phyloP scores from a whole-genome alignment of 257 asterid species.

The Haberlea rhodopensis region DNA sequence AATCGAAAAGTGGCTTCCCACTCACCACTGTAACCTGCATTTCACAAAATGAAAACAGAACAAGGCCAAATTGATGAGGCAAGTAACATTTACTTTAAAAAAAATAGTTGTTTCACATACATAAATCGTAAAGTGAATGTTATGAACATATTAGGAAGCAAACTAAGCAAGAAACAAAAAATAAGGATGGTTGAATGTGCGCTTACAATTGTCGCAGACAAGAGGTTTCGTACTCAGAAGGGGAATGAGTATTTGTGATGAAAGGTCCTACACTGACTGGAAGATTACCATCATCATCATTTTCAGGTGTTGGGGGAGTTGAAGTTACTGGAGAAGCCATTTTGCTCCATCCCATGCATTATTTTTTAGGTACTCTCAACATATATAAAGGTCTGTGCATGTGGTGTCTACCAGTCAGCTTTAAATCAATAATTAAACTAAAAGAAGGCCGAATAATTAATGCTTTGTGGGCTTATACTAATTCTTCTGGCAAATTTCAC shows the following conservation, averaged over 20 bases:
- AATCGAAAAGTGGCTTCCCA: too few species aligned
- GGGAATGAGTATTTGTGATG: not conserved
- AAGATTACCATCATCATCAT: not conserved
- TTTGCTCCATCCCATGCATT: not conserved
- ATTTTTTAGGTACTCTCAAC: not conserved
- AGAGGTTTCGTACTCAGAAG: not conserved
- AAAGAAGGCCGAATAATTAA: too few species aligned
- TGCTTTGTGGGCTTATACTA: too few species aligned
- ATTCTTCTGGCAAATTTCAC: too few species aligned
- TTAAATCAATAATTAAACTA: too few species aligned
- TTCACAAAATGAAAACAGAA: not conserved
- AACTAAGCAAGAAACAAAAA: too few species aligned
- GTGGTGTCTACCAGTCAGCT: not conserved
- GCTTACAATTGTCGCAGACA: not conserved
- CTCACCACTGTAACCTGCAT: slow-evolving; percentile 33
- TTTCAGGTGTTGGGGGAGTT: not conserved
- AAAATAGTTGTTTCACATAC: not conserved
- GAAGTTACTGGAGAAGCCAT: not conserved
- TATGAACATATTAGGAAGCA: too few species aligned
- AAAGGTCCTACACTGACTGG: not conserved
- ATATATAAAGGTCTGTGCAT: not conserved
- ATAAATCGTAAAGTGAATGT: too few species aligned
- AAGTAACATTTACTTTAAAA: too few species aligned
- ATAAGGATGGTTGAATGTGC: not conserved
- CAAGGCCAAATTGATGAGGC: not conserved